Percentiles rank a stretch among this genome's conserved stretches.
Evolutionary conservation across 768 basidiomycete species (phyloP).

Genomic region (Agrocybe praecox): DNA sequence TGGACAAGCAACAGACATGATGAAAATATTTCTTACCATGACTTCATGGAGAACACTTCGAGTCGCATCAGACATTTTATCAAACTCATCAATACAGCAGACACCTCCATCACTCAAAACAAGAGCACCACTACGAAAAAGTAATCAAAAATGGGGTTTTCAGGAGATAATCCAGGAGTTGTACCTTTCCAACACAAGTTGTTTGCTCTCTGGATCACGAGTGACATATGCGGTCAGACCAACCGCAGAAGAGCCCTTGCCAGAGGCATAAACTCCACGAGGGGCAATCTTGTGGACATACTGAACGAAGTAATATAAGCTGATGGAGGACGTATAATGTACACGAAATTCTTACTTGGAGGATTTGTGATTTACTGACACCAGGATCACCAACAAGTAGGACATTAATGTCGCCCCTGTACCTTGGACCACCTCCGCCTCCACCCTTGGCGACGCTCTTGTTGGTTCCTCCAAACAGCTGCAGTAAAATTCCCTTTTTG

Average conservation of each 20-base stretch:
- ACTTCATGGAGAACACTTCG: conserved; percentile 99
- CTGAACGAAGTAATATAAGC: conserved; percentile 38
- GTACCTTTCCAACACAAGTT: conserved; percentile 94
- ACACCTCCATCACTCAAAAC: conserved; percentile 96
- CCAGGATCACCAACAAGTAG: conserved; percentile 97
- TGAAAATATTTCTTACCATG: conserved; percentile 60
- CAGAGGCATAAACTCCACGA: conserved; percentile 95
- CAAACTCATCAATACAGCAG: conserved; percentile 98
- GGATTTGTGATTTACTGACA: conserved; percentile 93
- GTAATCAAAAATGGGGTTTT: neutral
- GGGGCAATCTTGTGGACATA: conserved; percentile 99
- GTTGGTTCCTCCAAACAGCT: conserved; percentile 97
- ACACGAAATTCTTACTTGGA: conserved; percentile 57
- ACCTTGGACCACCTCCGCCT: conserved; percentile 94
- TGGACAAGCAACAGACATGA: neutral
- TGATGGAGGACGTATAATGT: neutral
- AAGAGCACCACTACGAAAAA: conserved; percentile 75
- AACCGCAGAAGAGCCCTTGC: conserved; percentile 97
- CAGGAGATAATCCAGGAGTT: conserved; percentile 9
- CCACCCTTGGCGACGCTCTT: conserved; percentile 93
- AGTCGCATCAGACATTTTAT: conserved; percentile 98
- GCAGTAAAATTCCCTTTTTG: conserved; percentile 96
- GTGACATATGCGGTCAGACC: conserved; percentile 99
- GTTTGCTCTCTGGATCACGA: conserved; percentile 96
- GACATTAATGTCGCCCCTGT: conserved; percentile 98